Evolutionary conservation across 805 yeast species (phyloP).

Genomic region (Candida hungchunana): DNA sequence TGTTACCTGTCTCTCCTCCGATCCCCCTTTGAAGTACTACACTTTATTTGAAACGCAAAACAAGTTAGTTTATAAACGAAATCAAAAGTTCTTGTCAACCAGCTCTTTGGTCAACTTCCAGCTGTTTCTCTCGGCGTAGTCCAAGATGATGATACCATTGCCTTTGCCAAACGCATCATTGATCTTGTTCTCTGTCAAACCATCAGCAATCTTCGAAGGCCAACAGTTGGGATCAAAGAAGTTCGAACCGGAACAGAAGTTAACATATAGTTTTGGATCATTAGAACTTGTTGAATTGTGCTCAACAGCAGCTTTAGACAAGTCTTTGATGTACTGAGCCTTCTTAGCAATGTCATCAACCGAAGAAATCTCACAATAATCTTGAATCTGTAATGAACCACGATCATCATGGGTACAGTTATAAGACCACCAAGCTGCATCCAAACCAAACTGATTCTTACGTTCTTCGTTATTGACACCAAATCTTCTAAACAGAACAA

Average conservation of each 20-base stretch:
- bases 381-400: constrained; percentile 62
- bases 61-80: neutral
- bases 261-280: constrained; percentile 57
- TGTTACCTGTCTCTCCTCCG: too few species aligned
- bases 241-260: constrained; percentile 71
- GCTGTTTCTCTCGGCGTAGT: constrained; percentile 56
- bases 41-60: too few species aligned
- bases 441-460: constrained; percentile 52
- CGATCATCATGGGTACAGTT: constrained; percentile 64
- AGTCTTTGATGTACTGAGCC: constrained; percentile 50
- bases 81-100: constrained; percentile 45
- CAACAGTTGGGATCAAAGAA: constrained; percentile 68
- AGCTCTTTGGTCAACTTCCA: constrained; percentile 53
- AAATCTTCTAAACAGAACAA: constrained; percentile 63
- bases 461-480: constrained; percentile 49
- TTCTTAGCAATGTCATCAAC: constrained; percentile 53
- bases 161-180: constrained; percentile 49
- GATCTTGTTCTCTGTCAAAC: constrained; percentile 40
- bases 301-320: constrained; percentile 48
- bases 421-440: constrained; percentile 63
- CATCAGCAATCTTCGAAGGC: constrained; percentile 64
- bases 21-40: too few species aligned
- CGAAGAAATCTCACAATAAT: constrained; percentile 59
- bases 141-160: constrained; percentile 63
- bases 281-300: constrained; percentile 40